These are phyloP conservation scores for Amyloporia xantha DNA, from an alignment of 768 basidiomycete species.

Conservation along the genomic window DNA sequence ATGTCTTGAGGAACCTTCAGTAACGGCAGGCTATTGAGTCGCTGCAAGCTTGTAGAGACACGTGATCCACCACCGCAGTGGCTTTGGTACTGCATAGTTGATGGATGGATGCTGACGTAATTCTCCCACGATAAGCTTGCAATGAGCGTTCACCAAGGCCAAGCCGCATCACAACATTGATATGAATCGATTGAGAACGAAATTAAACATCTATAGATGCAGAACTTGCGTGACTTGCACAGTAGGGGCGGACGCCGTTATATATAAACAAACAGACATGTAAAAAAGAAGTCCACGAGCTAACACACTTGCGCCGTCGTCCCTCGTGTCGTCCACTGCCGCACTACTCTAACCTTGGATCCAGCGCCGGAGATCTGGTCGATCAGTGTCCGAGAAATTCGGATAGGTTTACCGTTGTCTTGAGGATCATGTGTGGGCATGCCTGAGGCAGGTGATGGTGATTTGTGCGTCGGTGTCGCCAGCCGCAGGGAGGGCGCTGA, in stretches of 20 bases:
- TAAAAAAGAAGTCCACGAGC: neutral
- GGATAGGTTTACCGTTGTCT: slow-evolving; percentile 23
- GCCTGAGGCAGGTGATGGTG: slow-evolving; percentile 43
- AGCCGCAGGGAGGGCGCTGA: slow-evolving; percentile 17
- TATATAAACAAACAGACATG: neutral
- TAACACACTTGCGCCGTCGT: slow-evolving; percentile 27
- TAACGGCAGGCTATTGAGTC: slow-evolving; percentile 2
- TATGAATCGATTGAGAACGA: too few relatives aligned
- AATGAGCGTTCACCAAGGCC: too few relatives aligned
- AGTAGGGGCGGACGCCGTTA: neutral
- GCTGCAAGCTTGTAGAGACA: slow-evolving; percentile 6
- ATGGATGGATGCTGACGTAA: neutral
- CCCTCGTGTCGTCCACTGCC: slow-evolving; percentile 34
- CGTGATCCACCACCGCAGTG: slow-evolving; percentile 16
- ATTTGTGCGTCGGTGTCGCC: slow-evolving; percentile 35
- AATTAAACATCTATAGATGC: neutral
- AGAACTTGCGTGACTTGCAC: neutral
- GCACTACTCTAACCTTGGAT: slow-evolving; percentile 38
- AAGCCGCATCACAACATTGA: too few relatives aligned
- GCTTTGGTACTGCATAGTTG: slow-evolving; percentile 17
- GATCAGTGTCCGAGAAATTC: slow-evolving; percentile 6
- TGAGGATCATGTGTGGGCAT: slow-evolving; percentile 40
- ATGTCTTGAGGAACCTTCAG: slow-evolving; percentile 44
- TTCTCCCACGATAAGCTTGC: slow-evolving; percentile 8
- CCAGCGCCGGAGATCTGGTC: slow-evolving; percentile 4